Evolutionary conservation across 768 basidiomycete species (phyloP), one percentile per base, ranked within the genome.

Genomic region (Rhodotorula babjevae): DNA sequence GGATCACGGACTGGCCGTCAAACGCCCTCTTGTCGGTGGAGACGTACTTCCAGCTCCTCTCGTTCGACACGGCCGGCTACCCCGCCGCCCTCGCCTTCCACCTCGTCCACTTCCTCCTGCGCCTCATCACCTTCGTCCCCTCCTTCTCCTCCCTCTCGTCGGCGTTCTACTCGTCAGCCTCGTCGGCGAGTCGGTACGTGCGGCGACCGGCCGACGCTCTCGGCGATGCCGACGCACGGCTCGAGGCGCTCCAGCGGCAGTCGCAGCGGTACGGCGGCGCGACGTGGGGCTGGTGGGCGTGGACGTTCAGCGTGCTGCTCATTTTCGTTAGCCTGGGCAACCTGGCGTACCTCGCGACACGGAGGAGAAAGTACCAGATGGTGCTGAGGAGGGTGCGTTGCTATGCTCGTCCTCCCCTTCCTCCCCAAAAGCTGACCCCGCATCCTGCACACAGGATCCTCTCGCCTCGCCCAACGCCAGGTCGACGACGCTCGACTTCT

Each of bases 1-100:
- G 70, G n/a, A 68, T 61, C 3, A 61, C 27, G 6, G 74, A 75
- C 61, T 69, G 68, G 64, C 50, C 71, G 0, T 64, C 68, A 8
- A 72, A 75, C 59, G 33, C 65, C 11, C 25, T 69, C 15, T 44
- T 75, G 1, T 61, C 67, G 1, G 65, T 75, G 65, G 74, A 75
- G 40, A 75, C 74, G 1, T 69, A 68, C 1, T 12, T 69, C 53
- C 59, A 59, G 56, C 57, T 64, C 61, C 46, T 75, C 52, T 72
- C 74, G 33, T 62, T 75, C 68, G 74, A 75, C 27, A 21, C 65
- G 16, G 67, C 63, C 46, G 74, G 70, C 47, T 75, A 75, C 53
- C 74, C 74, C 2, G 57, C 67, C 65, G 74, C 62, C 16, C 36
- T 67, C 46, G 56, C 52, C 44, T 31, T 67, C 65, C 66, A 75